Base-by-base conservation (phyloP, 768 basidiomycete species). In the Lentinula edodes region DNA sequence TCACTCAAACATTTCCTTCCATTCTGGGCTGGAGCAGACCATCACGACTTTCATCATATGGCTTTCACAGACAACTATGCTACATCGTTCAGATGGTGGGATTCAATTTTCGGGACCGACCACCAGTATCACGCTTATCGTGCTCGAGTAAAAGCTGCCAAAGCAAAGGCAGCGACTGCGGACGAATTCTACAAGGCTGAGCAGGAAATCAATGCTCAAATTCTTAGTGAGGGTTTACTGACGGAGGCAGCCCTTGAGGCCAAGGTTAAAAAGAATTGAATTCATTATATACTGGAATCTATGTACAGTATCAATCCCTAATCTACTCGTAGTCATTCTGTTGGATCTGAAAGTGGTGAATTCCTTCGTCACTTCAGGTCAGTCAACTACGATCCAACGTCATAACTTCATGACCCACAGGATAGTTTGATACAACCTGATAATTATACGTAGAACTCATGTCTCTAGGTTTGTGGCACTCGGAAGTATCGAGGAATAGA, bases 31-130 rank as follows among this genome's bases (percentile, higher is more conserved):
- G 95, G 96, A 38, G 95, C 95, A 0, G 96, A 98, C 68, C 93
- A 96, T 76, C 95, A 97, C 71, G 95, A 98, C 71, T 98, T 94
- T 85, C 96, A 98, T 75, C 96, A 99, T 76, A 91, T 94, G 91
- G 88, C 91, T 3, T 96, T 95, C 80, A 86, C 85, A 53, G 94
- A 95, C 80, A 95, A 95, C 80, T 96, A 83, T 72, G 90, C 92
- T 6, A 95, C 94, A 5, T 91, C 89, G n/a, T 97, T 97, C 86
- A 85, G 94, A 41, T 96, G 92, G 89, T 93, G 90, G 73, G 96
- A 98, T 74, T 81, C 83, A 63, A 75, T 93, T 66, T 88, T 91
- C 68, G 95, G 95, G 53, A 98, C 96, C 0, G 96, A 99, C 69
- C 74, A 80, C 74, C 93, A 92, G 78, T 98, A 97, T 78, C 85